Base-by-base conservation (phyloP, 768 basidiomycete genomes). In the Auricularia heimuer region DNA sequence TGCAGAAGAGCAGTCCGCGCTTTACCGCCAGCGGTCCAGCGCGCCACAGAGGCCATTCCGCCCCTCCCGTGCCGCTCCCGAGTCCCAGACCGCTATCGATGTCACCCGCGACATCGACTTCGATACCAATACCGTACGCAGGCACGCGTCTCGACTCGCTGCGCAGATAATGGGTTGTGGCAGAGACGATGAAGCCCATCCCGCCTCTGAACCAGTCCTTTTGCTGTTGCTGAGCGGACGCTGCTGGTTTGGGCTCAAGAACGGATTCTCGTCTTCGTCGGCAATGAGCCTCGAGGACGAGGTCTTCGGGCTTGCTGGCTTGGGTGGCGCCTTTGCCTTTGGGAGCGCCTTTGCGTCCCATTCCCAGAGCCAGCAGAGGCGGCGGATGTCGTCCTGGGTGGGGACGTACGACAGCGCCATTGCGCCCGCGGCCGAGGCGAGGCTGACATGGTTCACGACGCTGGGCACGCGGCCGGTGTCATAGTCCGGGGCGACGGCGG, bases 281-380 rank as follows among this genome's bases (percentile, higher is more conserved):
- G 63, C n/a, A 29, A 60, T 1, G 1, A 71, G 65, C 51, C 36
- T 60, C 42, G 61, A 21, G 7, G 65, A 62, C 37, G 67, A 62
- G 37, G 62, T 36, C 63, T 67, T 67, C 21, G 63, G 66, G 21
- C 29, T n/a, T 45, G 45, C 24, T 6, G 18, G 4, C 58, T 56
- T 63, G 63, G 34, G 70, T 42, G 4, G 67, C 14, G 63, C 12
- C 8, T 24, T 6, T 12, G 33, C 7, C 8, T 39, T 12, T 2
- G 81, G 77, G 3, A 82, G 63, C 4, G 77, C 67, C 54, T 81
- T 74, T 4, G 82, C 81, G 70, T 91, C 86, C 92, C 92, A 94
- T 72, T 93, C 92, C 90, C 92, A 92, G 16, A 93, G 66, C 91
- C 92, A 93, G 75, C 91, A 92, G 21, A 94, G 80, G 65, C 88